Base-by-base conservation (phyloP, 192 early-diverging fungal genomes). In the Cetraspora pellucida region DNA sequence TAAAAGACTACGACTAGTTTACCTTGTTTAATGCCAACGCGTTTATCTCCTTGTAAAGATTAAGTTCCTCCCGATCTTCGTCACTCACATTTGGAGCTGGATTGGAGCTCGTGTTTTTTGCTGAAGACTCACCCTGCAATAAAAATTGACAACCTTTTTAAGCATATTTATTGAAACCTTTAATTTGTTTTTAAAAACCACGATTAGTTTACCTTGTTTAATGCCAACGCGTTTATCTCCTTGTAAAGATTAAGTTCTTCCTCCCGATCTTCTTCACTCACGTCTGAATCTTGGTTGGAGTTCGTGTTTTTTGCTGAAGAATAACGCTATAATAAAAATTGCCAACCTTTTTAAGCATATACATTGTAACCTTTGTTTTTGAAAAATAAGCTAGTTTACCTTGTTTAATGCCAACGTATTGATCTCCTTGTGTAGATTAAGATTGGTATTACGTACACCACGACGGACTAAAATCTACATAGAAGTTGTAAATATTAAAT, bases 291-390 rank as follows among this genome's bases (percentile, higher is more conserved):
- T 68, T n/a, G n/a, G n/a, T n/a, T n/a, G n/a, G n/a, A n/a, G n/a
- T n/a, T n/a, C n/a, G n/a, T n/a, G n/a, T n/a, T n/a, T n/a, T n/a
- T n/a, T n/a, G n/a, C n/a, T n/a, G 59, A 61, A 14, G 59, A 14
- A 25, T 27, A 25, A 46, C 46, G 43, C 72, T 74, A 55, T 74
- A 74, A 60, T 59, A 74, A 72, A 72, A 55, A 54, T 72, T 72
- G 31, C 23, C 0, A 47, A 68, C 43, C 10, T 68, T 68, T 69
- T 69, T 69, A 47, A 69, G 44, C n/a, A 69, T 69, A 69, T 21
- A 23, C 44, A 44, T 69, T 69, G 14, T 47, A 72, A 69, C 43
- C 67, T 46, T 67, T 68, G 25, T 70, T 70, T 70, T 55, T 31
- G 50, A 72, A 30, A 5, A 72, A 55, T 55, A 72, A 54, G 50